phyloP scores from a whole-genome alignment of 768 basidiomycete species.

The Tricholoma saponaceum region DNA sequence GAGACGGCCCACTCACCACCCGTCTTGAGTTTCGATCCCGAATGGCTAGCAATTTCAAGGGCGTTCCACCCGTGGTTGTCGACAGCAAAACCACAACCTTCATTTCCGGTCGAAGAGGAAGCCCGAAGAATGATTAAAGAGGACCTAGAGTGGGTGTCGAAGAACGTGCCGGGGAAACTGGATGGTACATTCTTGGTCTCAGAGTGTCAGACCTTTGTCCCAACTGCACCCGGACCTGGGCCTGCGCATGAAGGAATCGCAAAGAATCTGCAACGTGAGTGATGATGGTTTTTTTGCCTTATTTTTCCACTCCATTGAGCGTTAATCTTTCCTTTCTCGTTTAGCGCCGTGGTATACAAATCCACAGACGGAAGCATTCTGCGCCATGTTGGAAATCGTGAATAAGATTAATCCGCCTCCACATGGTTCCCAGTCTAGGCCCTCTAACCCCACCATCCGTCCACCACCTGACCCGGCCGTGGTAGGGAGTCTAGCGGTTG shows the following conservation, averaged over 20 bases:
- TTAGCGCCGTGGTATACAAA: constrained; percentile 80
- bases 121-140: constrained; percentile 50
- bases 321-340: constrained; percentile 4
- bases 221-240: constrained; percentile 57
- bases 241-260: constrained; percentile 26
- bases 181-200: constrained; percentile 36
- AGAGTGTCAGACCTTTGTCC: constrained; percentile 62
- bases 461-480: background rate
- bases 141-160: constrained; percentile 65
- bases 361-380: constrained; percentile 87
- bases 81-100: constrained; percentile 38
- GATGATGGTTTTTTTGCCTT: constrained; percentile 15
- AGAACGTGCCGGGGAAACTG: constrained; percentile 42
- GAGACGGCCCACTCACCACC: constrained; percentile 19
- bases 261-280: constrained; percentile 32
- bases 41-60: constrained; percentile 92
- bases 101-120: constrained; percentile 57
- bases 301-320: constrained; percentile 23
- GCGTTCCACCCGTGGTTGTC: constrained; percentile 82
- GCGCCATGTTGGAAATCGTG: constrained; percentile 69
- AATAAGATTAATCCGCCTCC: constrained; percentile 50
- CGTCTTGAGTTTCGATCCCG: constrained; percentile 68
- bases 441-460: background rate
- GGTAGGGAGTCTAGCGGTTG: background rate
- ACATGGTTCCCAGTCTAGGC: background rate